Conservation (phyloP, 148 eudicot species). For the Mesembryanthemum crystallinum region DNA sequence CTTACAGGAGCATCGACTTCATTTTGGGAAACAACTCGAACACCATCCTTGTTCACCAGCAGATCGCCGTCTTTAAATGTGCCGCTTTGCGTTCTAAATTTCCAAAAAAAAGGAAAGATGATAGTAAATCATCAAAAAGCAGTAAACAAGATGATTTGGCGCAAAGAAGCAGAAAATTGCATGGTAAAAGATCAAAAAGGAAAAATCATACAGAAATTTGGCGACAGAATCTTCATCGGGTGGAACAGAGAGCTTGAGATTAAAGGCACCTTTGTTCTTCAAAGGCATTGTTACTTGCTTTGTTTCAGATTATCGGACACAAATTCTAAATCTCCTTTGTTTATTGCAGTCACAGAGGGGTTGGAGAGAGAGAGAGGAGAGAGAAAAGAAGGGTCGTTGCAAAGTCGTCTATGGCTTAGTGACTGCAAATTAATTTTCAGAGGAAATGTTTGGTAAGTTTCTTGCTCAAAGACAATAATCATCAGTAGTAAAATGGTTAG, state of each 20-base stretch:
- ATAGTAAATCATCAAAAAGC: neutral
- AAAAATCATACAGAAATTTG: constrained; percentile 55
- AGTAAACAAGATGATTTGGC: neutral
- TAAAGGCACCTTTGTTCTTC: constrained; percentile 50
- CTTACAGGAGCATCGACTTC: constrained; percentile 51
- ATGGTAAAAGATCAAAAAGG: neutral
- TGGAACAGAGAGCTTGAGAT: constrained; percentile 67
- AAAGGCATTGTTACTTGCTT: constrained; percentile 20
- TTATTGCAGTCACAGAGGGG: neutral
- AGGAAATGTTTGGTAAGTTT: neutral
- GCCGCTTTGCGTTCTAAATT: constrained; percentile 66
- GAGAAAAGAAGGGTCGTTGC: constrained; percentile 22
- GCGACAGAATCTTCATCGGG: constrained; percentile 67
- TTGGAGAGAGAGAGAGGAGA: neutral
- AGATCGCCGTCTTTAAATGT: constrained; percentile 94
- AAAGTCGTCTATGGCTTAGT: constrained; percentile 18
- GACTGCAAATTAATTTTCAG: neutral
- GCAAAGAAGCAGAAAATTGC: neutral
- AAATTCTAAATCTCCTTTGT: neutral
- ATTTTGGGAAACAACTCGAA: constrained; percentile 70
- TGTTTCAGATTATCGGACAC: neutral
- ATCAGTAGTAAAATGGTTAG: too few species aligned
- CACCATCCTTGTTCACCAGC: constrained; percentile 71
- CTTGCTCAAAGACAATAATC: too few species aligned
- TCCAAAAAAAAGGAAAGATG: neutral